Evolutionary conservation across 2,329 filamentous ascomycete genomes (phyloP).

Genomic region (Fusarium miscanthi): DNA sequence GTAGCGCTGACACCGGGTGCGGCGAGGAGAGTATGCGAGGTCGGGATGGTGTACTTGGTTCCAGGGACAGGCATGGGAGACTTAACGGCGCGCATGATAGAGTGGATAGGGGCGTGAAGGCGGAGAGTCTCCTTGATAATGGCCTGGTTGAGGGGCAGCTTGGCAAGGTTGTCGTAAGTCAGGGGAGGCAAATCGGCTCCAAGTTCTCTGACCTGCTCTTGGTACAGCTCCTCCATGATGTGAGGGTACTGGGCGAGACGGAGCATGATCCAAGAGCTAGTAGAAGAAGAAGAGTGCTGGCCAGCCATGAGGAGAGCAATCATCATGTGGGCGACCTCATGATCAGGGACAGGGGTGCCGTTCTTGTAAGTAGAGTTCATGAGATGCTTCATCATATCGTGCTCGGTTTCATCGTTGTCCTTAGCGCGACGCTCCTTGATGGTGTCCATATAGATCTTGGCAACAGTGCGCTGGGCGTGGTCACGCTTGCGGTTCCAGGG

Average conservation of each 20-base stretch:
- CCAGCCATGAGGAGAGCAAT: conserved; percentile 93
- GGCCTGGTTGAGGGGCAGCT: conserved; percentile 83
- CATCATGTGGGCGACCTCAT: conserved; percentile 92
- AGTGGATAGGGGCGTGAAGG: conserved; percentile 92
- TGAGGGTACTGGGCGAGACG: conserved; percentile 81
- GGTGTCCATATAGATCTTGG: conserved; percentile 84
- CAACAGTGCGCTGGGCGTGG: conserved; percentile 81
- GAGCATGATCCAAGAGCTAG: conserved; percentile 85
- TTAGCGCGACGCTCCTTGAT: conserved; percentile 75
- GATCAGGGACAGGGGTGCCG: conserved; percentile 80
- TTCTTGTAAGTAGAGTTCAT: conserved; percentile 90
- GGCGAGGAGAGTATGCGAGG: conserved; percentile 82
- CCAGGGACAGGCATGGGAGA: conserved; percentile 85
- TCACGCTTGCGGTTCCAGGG: conserved; percentile 90
- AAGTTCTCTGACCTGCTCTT: conserved; percentile 81
- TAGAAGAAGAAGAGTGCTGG: conserved; percentile 88
- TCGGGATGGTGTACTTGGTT: conserved; percentile 84
- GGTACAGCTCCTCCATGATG: conserved; percentile 82
- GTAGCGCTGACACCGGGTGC: conserved; percentile 85
- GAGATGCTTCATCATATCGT: conserved; percentile 90
- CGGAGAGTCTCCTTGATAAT: conserved; percentile 93
- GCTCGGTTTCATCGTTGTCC: conserved; percentile 61
- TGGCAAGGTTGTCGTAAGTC: conserved; percentile 80
- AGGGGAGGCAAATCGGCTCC: conserved; percentile 80
- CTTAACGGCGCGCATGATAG: conserved; percentile 93